Evolutionary conservation across 2,329 filamentous ascomycete species (phyloP).

Genomic region (Cercospora sp.): DNA sequence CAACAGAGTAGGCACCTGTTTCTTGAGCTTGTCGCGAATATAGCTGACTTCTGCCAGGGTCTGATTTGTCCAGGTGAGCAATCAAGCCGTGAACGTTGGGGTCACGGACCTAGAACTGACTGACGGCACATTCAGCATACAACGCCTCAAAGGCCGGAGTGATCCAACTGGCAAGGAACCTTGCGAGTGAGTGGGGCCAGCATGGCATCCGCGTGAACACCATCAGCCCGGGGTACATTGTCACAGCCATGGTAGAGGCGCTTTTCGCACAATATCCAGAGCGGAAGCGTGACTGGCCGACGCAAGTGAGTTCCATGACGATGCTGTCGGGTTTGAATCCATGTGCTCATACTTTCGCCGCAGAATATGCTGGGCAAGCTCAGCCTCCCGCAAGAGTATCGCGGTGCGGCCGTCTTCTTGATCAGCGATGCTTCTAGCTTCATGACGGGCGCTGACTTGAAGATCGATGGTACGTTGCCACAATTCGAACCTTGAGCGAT

Average conservation of each 20-base stretch:
- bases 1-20: conserved; percentile 56
- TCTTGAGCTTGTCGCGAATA: neutral
- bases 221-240: conserved; percentile 76
- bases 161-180: conserved; percentile 68
- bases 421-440: conserved; percentile 51
- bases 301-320: conserved; percentile 48
- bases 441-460: conserved; percentile 57
- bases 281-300: conserved; percentile 67
- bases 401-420: conserved; percentile 43
- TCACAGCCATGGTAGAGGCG: conserved; percentile 79
- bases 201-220: conserved; percentile 76
- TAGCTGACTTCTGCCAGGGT: conserved; percentile 50
- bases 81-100: neutral
- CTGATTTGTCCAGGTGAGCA: conserved; percentile 51
- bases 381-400: conserved; percentile 42
- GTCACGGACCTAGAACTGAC: neutral
- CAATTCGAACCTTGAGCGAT: neutral
- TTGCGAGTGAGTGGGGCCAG: conserved; percentile 72
- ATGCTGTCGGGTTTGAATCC: neutral
- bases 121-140: conserved; percentile 56
- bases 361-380: conserved; percentile 69
- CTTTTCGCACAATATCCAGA: conserved; percentile 77
- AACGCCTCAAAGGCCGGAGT: conserved; percentile 76
- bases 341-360: neutral
- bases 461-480: conserved; percentile 51